Conservation (phyloP, 192 early-diverging fungal genomes). For the Coemansia sp. region DNA sequence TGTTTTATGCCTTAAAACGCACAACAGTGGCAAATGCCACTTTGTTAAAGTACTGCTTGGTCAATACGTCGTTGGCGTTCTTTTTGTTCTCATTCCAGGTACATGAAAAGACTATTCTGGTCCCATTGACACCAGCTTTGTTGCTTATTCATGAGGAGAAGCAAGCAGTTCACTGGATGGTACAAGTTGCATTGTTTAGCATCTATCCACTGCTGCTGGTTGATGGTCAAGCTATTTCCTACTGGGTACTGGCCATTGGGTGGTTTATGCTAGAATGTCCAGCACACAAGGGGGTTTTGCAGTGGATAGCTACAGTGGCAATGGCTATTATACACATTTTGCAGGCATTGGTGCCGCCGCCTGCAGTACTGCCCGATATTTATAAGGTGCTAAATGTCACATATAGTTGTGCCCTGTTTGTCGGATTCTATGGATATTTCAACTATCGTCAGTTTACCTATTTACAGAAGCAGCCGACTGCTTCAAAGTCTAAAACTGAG, state of each 20-base stretch:
- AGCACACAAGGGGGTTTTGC: slow-evolving; percentile 15
- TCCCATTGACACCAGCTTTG: slow-evolving; percentile 76
- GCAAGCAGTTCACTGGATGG: slow-evolving; percentile 62
- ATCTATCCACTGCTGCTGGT: slow-evolving; percentile 83
- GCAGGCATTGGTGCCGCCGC: slow-evolving; percentile 62
- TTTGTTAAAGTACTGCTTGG: slow-evolving; percentile 66
- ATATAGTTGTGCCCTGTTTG: slow-evolving; percentile 67
- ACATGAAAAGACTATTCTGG: slow-evolving; percentile 94
- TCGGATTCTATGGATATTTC: slow-evolving; percentile 66
- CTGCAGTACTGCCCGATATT: slow-evolving; percentile 72
- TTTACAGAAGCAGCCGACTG: slow-evolving; percentile 6
- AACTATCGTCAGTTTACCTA: slow-evolving; percentile 61
- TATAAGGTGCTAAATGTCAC: slow-evolving; percentile 78
- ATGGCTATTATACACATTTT: slow-evolving; percentile 61
- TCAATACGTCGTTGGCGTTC: slow-evolving; percentile 81
- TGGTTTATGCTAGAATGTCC: slow-evolving; percentile 67
- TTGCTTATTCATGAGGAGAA: slow-evolving; percentile 72
- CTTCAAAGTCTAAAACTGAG: slow-evolving; percentile 32
- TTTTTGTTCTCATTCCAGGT: slow-evolving; percentile 98
- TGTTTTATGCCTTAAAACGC: slow-evolving; percentile 59
- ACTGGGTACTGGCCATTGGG: slow-evolving; percentile 63
- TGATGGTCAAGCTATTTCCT: slow-evolving; percentile 72
- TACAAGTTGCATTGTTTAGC: slow-evolving; percentile 82
- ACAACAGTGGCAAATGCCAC: slow-evolving; percentile 2
- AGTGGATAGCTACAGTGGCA: slow-evolving; percentile 26